These are phyloP conservation scores for Insectozyma bohioensis DNA, from an alignment of 1,139 yeast genomes.

Conservation along the genomic window DNA sequence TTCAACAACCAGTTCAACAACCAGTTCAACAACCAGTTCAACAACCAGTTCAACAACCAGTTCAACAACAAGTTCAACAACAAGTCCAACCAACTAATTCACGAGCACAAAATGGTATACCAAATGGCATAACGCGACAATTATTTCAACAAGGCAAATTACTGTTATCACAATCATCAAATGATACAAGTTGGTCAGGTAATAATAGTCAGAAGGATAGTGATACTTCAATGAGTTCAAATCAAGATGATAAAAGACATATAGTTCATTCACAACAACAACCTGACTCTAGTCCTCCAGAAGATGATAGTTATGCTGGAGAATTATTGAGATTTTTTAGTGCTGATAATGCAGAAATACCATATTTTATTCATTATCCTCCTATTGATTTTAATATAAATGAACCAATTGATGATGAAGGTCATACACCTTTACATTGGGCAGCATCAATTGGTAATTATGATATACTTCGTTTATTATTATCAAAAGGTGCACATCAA, in stretches of 20 bases:
- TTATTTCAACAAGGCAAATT: constrained; percentile 8
- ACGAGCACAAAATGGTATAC: constrained; percentile 4
- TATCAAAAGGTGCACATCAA: constrained; percentile 76
- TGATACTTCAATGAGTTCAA: constrained; percentile 45
- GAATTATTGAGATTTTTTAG: constrained; percentile 62
- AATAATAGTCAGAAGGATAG: constrained; percentile 33
- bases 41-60: constrained; percentile 7
- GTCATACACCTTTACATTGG: constrained; percentile 97
- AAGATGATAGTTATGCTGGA: constrained; percentile 49
- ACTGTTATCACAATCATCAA: constrained; percentile 44
- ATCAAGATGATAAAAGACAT: constrained; percentile 25
- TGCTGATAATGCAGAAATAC: constrained; percentile 72
- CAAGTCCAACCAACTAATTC: constrained; percentile 10
- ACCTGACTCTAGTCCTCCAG: constrained; percentile 11
- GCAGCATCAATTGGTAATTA: constrained; percentile 90
- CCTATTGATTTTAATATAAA: constrained; percentile 82
- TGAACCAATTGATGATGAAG: constrained; percentile 90
- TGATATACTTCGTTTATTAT: constrained; percentile 65
- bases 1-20: constrained; percentile 6
- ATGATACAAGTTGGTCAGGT: constrained; percentile 46
- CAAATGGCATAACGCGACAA: constrained; percentile 5
- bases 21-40: constrained; percentile 11
- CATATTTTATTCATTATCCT: constrained; percentile 69
- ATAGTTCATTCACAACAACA: constrained; percentile 8
- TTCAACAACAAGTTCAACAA: constrained; percentile 17